Base-by-base conservation (phyloP, 768 basidiomycete genomes). In the Kwoniella newhampshirensis region DNA sequence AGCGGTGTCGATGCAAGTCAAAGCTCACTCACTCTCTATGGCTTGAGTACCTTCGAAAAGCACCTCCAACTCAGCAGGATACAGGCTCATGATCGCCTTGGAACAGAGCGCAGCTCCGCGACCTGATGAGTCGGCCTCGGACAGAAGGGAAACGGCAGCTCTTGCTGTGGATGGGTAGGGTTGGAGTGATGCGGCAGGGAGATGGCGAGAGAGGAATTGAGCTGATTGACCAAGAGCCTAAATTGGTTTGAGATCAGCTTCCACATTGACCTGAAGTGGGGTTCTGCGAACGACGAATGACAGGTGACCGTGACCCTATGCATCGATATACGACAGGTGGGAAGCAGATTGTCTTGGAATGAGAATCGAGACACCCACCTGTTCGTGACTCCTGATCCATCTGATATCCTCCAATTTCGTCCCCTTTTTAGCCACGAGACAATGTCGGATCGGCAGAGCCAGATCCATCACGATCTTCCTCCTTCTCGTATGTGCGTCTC, bases 221-320 rank as follows among this genome's bases (percentile, higher is more conserved):
- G 71, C 60, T 46, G 68, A 76, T 65, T 76, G 75, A 20, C 73
- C 73, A 12, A 76, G 55, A 6, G 75, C 75, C 75, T 76, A n/a
- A n/a, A n/a, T n/a, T n/a, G n/a, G n/a, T n/a, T n/a, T n/a, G n/a
- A n/a, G n/a, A n/a, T n/a, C n/a, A n/a, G n/a, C n/a, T n/a, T n/a
- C n/a, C n/a, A n/a, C n/a, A n/a, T n/a, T n/a, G n/a, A n/a, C n/a
- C n/a, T n/a, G n/a, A n/a, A n/a, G n/a, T n/a, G n/a, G n/a, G n/a
- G n/a, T n/a, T n/a, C n/a, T n/a, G n/a, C n/a, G n/a, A n/a, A n/a
- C n/a, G n/a, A n/a, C n/a, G n/a, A n/a, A n/a, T n/a, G n/a, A n/a
- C n/a, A n/a, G n/a, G n/a, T n/a, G n/a, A n/a, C n/a, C n/a, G n/a
- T n/a, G n/a, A n/a, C n/a, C n/a, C n/a, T n/a, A n/a, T n/a, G n/a